Conservation (phyloP, 495 filamentous ascomycete species). For the Tirmania nivea region DNA sequence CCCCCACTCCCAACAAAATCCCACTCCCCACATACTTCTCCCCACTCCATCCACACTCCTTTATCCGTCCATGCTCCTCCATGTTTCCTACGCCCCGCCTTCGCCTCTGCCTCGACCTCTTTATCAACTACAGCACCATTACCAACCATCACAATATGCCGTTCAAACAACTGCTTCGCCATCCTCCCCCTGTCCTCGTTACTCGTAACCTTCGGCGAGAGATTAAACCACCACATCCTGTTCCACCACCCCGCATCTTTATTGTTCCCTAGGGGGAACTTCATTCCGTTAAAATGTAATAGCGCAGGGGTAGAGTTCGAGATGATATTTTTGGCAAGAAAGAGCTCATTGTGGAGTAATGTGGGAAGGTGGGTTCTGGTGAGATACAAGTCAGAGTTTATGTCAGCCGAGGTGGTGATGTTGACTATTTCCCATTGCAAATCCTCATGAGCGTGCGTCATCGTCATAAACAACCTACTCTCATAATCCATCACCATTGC, state of each 20-base stretch:
- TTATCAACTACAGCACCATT: neutral
- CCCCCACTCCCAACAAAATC: too few relatives aligned
- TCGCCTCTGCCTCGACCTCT: too few relatives aligned
- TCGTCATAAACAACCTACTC: slow-evolving; percentile 6
- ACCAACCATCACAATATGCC: neutral
- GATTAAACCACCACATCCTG: neutral
- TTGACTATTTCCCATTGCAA: too few relatives aligned
- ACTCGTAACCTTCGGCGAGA: neutral
- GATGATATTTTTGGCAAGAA: neutral
- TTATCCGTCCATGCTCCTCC: neutral
- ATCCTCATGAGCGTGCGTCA: slow-evolving; percentile 5
- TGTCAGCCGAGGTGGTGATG: too few relatives aligned
- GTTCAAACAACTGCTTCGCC: neutral
- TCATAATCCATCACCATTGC: slow-evolving; percentile 5
- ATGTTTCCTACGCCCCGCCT: too few relatives aligned
- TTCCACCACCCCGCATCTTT: too few relatives aligned
- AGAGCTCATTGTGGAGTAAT: too few relatives aligned
- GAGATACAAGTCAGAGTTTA: too few relatives aligned
- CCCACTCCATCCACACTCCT: neutral
- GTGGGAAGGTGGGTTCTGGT: too few relatives aligned
- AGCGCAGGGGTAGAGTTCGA: neutral
- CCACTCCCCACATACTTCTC: too few relatives aligned
- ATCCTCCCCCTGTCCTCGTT: too few relatives aligned
- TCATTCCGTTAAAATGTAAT: neutral
- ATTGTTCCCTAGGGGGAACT: neutral